Percentiles rank a stretch among this genome's conserved stretches.
Evolutionary conservation across 768 basidiomycete genomes (phyloP).

Genomic region (Auriscalpium microsporum): DNA sequence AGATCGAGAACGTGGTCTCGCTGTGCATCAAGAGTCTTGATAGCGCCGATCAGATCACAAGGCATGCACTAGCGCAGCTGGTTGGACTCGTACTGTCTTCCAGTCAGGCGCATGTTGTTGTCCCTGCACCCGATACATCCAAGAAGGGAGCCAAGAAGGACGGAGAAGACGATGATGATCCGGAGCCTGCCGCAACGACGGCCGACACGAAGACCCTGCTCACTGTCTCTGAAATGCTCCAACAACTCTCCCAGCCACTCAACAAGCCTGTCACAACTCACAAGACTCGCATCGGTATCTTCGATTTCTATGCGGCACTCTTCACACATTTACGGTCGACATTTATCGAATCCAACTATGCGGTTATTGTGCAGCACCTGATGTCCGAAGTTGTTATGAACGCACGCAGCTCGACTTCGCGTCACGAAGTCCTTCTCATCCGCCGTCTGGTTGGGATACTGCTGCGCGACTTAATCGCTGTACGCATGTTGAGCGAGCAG

Average conservation of each 20-base stretch:
- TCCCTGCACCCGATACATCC: constrained; percentile 35
- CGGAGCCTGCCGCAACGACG: constrained; percentile 35
- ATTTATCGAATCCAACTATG: constrained; percentile 81
- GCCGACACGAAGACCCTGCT: constrained; percentile 64
- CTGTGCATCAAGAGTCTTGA: constrained; percentile 71
- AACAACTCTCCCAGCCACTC: constrained; percentile 70
- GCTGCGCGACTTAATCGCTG: constrained; percentile 79
- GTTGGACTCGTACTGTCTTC: constrained; percentile 77
- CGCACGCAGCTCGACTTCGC: constrained; percentile 42
- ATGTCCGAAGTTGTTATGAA: constrained; percentile 67
- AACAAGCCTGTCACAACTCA: constrained; percentile 65
- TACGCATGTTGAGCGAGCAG: constrained; percentile 85
- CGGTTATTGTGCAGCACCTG: constrained; percentile 69
- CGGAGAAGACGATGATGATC: constrained; percentile 52
- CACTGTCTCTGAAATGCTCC: constrained; percentile 71
- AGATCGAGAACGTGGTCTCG: constrained; percentile 68
- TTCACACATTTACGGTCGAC: constrained; percentile 63
- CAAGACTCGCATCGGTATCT: constrained; percentile 73
- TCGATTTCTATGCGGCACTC: constrained; percentile 80
- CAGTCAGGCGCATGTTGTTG: constrained; percentile 62
- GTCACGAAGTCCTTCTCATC: constrained; percentile 69
- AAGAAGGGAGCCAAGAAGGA: constrained; percentile 58
- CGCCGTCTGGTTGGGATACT: constrained; percentile 70
- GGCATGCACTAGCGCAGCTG: constrained; percentile 71
- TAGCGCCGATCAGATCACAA: constrained; percentile 71